Evolutionary conservation across 1,284 basidiomycete species (phyloP), one percentile per base, ranked within the genome.

Genomic region (Volvariella surrecta): DNA sequence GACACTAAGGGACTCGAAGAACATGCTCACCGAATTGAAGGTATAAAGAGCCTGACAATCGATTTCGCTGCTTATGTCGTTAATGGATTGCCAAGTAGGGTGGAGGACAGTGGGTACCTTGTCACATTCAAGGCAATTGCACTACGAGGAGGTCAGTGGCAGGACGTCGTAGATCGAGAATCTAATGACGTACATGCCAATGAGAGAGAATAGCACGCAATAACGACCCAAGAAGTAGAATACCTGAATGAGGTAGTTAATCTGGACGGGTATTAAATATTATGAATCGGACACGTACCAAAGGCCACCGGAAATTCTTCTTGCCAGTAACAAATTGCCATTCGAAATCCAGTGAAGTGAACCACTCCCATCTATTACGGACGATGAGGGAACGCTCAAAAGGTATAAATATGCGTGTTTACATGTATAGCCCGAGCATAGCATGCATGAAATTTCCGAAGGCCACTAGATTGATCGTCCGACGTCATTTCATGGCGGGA

Each of bases 211-310:
- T 7, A 87, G 60, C 31, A 88, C 59, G 48, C 70, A 73, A 56
- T 87, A 88, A 45, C 84, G 74, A 49, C 82, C 82, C 39, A 76
- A 59, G 58, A 87, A 85, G 59, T 88, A 88, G 58, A 86, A 84
- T 35, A 72, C 63, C 85, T 86, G 6, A 38, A 13, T 15, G n/a
- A 19, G 22, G 3, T 28, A 20, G 28, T 37, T 16, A 50, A 37
- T 21, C 44, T 19, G 45, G 30, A n/a, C 18, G 16, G 4, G 31
- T 42, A 40, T 15, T 4, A 42, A 32, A 15, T 3, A 37, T 38
- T 18, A 11, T 22, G 32, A 39, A 20, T 34, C 30, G 2, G 24
- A 45, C 16, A 41, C 58, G 21, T 54, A 80, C 78, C 71, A 82
- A 55, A 37, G 78, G 77, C 79, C 79, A 81, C 47, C 67, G 64